A percentile compares a stretch with the other conserved stretches of the same genome.
Conservation (phyloP, 345 rosid species). For the Linum usitatissimum region DNA sequence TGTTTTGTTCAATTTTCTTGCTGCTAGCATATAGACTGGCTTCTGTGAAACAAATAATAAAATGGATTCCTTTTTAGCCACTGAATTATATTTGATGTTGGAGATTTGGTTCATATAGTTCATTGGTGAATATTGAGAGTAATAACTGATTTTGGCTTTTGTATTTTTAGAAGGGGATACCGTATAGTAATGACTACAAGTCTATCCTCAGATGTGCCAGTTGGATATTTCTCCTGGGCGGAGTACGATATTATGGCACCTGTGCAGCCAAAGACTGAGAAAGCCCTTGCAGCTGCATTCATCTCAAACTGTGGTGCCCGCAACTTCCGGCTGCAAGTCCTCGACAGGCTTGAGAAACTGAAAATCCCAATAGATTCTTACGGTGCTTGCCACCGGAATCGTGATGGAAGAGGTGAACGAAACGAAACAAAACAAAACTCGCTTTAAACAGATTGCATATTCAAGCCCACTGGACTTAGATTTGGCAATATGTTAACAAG, state of each 20-base stretch:
- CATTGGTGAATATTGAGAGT: not conserved
- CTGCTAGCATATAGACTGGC: not conserved
- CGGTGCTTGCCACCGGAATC: slow-evolving; percentile 81
- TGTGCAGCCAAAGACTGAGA: slow-evolving; percentile 68
- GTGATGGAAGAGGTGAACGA: slow-evolving; percentile 54
- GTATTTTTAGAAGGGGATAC: slow-evolving; percentile 54
- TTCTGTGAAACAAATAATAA: not conserved
- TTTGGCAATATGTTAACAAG: not conserved
- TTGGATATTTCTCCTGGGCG: slow-evolving; percentile 98
- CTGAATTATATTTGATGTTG: not conserved
- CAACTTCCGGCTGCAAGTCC: slow-evolving; percentile 84
- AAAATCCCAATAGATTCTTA: slow-evolving; percentile 70
- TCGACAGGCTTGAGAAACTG: slow-evolving; percentile 52
- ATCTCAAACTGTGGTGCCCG: slow-evolving; percentile 90
- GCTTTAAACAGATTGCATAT: not conserved
- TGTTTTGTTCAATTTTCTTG: too few species aligned
- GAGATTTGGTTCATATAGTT: not conserved
- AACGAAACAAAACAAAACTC: not conserved
- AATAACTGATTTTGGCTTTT: slow-evolving; percentile 9
- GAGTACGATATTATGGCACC: slow-evolving; percentile 97
- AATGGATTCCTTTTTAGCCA: not conserved
- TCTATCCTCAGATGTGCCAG: slow-evolving; percentile 99
- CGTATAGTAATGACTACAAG: slow-evolving; percentile 85
- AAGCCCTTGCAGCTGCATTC: slow-evolving; percentile 87
- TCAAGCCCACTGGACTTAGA: not conserved